Percentiles rank a stretch among this genome's conserved stretches.
These are phyloP conservation scores for Malassezia brasiliensis DNA, from an alignment of 1,284 basidiomycete genomes.

Conservation along the genomic window DNA sequence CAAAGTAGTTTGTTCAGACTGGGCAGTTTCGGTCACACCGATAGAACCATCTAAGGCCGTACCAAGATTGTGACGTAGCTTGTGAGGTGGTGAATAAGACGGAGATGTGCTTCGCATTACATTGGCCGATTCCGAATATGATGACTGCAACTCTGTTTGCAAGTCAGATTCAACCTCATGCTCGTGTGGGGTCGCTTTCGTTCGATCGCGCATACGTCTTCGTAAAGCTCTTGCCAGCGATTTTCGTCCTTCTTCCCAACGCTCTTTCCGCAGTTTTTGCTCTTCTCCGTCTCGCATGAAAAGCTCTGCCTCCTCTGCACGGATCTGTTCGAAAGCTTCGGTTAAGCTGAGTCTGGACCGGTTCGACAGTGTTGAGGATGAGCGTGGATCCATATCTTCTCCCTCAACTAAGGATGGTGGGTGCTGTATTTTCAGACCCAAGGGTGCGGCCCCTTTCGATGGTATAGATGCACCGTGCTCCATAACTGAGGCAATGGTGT, in stretches of 20 bases:
- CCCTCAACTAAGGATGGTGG: background rate
- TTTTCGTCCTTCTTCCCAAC: background rate
- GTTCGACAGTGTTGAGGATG: constrained; percentile 14
- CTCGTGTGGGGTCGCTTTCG: background rate
- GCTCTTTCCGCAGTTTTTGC: background rate
- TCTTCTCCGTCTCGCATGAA: background rate
- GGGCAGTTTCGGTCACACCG: no score
- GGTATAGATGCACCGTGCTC: no score
- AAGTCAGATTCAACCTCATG: background rate
- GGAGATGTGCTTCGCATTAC: background rate
- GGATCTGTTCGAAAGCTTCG: background rate
- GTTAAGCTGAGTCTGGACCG: constrained; percentile 5
- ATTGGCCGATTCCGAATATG: no score
- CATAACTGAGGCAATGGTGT: no score
- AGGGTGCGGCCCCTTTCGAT: no score
- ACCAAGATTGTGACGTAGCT: background rate
- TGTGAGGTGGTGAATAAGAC: constrained; percentile 1
- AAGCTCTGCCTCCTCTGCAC: background rate
- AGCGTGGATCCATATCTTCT: background rate
- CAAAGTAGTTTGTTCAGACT: no score
- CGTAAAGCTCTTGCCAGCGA: background rate
- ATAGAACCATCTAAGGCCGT: no score
- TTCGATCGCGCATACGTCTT: no score
- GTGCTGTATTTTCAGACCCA: no score
- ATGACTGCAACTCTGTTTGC: background rate